Conservation (phyloP, 768 basidiomycete species). For the Hygrophoropsis aurantiaca region DNA sequence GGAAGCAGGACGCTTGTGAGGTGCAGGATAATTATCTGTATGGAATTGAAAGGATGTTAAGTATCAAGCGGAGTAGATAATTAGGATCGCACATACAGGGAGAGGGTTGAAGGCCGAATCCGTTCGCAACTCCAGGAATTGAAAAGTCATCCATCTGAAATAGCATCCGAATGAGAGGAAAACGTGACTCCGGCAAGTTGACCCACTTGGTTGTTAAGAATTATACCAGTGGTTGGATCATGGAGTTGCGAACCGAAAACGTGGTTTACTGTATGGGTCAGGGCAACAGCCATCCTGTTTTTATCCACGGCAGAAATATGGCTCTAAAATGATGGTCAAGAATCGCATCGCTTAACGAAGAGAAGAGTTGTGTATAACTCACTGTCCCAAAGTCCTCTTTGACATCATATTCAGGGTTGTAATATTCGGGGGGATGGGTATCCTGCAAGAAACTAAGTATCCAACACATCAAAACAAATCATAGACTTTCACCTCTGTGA, state of each 20-base stretch:
- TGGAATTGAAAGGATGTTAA: no score
- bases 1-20: conserved; percentile 59
- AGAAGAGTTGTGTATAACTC: conserved; percentile 20
- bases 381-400: conserved; percentile 87
- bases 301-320: conserved; percentile 84
- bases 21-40: conserved; percentile 52
- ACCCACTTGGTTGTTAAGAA: conserved; percentile 82
- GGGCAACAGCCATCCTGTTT: conserved; percentile 80
- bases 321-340: conserved; percentile 53
- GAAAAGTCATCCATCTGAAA: conserved; percentile 57
- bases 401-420: conserved; percentile 79
- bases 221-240: conserved; percentile 83
- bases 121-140: conserved; percentile 50
- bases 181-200: conserved; percentile 30
- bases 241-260: conserved; percentile 88
- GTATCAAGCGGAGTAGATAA: no score
- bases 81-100: conserved; percentile 39
- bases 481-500: conserved; percentile 73
- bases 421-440: conserved; percentile 78
- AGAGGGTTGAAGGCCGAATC: conserved; percentile 48
- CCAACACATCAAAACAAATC: background rate
- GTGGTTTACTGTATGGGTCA: conserved; percentile 89
- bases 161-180: conserved; percentile 64
- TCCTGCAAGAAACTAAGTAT: background rate
- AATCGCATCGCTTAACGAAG: conserved; percentile 6